Evolutionary conservation across 1,284 basidiomycete genomes (phyloP).

Genomic region (Xanthoconium separans): DNA sequence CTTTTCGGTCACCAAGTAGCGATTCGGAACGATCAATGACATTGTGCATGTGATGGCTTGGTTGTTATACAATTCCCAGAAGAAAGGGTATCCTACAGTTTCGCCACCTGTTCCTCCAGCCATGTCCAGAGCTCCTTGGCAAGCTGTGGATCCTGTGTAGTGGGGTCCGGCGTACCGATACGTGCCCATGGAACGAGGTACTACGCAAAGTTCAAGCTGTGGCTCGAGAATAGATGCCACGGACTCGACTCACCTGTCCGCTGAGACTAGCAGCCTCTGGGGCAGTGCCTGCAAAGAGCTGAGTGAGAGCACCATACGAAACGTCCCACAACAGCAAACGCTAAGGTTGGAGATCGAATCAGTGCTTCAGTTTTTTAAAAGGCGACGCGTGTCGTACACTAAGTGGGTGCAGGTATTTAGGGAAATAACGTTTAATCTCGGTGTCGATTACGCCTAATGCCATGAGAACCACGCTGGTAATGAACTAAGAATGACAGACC

Average conservation of each 20-base stretch:
- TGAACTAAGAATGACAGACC: slow-evolving; percentile 12
- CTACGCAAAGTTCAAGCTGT: slow-evolving; percentile 18
- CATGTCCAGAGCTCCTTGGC: slow-evolving; percentile 42
- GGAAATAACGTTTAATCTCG: slow-evolving; percentile 22
- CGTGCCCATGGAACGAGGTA: slow-evolving; percentile 47
- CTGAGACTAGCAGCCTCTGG: slow-evolving; percentile 40
- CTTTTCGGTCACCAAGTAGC: too few relatives aligned
- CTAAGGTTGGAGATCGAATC: neutral
- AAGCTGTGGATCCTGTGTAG: slow-evolving; percentile 15
- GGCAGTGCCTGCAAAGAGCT: slow-evolving; percentile 50
- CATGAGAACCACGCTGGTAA: neutral
- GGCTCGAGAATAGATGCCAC: neutral
- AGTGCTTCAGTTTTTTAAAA: neutral
- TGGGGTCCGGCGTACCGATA: slow-evolving; percentile 27
- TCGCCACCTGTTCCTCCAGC: slow-evolving; percentile 41
- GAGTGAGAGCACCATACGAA: slow-evolving; percentile 46
- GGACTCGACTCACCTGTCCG: slow-evolving; percentile 38
- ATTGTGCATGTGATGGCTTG: too few relatives aligned
- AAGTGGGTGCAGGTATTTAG: neutral
- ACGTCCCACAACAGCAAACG: slow-evolving; percentile 24
- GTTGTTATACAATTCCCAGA: too few relatives aligned
- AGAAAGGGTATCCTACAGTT: neutral
- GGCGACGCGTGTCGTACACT: neutral
- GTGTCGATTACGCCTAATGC: slow-evolving; percentile 15
- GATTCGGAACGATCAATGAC: too few relatives aligned